phyloP scores from a whole-genome alignment of 495 filamentous ascomycete genomes.

The Trichoderma asperelloides region DNA sequence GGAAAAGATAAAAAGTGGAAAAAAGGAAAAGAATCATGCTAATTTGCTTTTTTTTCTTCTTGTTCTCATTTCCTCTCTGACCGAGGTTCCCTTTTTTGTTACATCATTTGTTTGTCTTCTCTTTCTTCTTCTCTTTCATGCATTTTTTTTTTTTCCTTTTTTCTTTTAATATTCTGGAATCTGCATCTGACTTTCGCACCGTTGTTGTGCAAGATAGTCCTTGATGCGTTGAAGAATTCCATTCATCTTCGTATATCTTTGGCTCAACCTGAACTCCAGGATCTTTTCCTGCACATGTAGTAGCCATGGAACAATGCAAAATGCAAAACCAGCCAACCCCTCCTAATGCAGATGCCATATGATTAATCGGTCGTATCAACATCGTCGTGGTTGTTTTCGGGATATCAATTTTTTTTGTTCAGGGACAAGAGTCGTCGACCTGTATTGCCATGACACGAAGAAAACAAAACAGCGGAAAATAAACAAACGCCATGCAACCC shows the following conservation, averaged over 20 bases:
- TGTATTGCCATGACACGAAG: constrained; percentile 2
- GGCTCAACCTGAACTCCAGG: constrained; percentile 10
- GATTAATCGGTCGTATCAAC: neutral
- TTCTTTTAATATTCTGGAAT: neutral
- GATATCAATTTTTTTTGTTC: constrained; percentile 7
- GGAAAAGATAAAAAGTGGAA: neutral
- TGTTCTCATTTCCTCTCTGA: neutral
- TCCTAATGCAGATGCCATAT: constrained; percentile 9
- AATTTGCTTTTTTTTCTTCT: neutral
- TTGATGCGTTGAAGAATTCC: neutral
- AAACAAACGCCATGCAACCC: constrained; percentile 5
- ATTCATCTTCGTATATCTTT: constrained; percentile 13
- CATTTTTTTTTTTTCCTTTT: neutral
- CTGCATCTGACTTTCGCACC: neutral
- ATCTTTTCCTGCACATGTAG: constrained; percentile 10
- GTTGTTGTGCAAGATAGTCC: neutral
- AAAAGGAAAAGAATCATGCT: neutral
- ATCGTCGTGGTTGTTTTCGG: constrained; percentile 6
- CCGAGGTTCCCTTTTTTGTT: neutral
- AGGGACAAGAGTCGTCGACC: neutral
- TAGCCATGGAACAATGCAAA: neutral
- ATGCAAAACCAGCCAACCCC: constrained; percentile 3
- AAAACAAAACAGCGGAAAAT: neutral
- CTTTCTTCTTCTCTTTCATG: constrained; percentile 11
- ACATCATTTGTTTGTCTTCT: constrained; percentile 17